phyloP scores from a whole-genome alignment of 2,329 filamentous ascomycete species.

The Moelleriella libera region DNA sequence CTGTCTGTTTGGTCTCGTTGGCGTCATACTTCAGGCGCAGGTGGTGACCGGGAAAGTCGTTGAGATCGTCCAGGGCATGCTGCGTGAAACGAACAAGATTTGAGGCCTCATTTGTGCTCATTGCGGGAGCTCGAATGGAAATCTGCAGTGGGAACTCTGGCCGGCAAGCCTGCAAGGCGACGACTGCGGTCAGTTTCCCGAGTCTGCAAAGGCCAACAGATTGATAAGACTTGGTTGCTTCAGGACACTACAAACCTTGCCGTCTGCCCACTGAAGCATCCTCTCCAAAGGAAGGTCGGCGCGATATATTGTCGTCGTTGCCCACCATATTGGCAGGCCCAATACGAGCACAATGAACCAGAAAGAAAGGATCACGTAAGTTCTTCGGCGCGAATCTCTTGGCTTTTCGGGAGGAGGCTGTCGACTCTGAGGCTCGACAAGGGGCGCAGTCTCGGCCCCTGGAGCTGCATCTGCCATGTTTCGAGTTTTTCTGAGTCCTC shows the following conservation, averaged over 20 bases:
- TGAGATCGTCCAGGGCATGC: conserved; percentile 71
- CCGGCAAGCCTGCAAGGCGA: conserved; percentile 53
- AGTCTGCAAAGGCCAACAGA: background rate
- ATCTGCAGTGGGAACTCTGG: conserved; percentile 81
- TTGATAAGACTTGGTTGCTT: background rate
- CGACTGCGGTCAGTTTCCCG: background rate
- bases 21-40: conserved; percentile 36
- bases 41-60: conserved; percentile 75
- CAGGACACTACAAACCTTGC: conserved; percentile 51
- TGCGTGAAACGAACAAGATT: conserved; percentile 70
- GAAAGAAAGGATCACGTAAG: conserved; percentile 70
- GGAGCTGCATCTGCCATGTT: background rate
- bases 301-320: conserved; percentile 83
- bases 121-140: conserved; percentile 53
- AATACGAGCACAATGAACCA: conserved; percentile 76
- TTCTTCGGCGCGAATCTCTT: conserved; percentile 54
- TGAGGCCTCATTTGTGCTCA: conserved; percentile 54
- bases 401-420: conserved; percentile 64
- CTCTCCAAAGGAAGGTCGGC: conserved; percentile 68
- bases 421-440: conserved; percentile 10
- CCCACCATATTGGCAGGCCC: conserved; percentile 90
- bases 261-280: conserved; percentile 86
- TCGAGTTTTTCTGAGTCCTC: too few relatives aligned
- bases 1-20: conserved; percentile 5
- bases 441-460: conserved; percentile 6